phyloP scores from a whole-genome alignment of 768 basidiomycete genomes.

The Boletus barrowsii region DNA sequence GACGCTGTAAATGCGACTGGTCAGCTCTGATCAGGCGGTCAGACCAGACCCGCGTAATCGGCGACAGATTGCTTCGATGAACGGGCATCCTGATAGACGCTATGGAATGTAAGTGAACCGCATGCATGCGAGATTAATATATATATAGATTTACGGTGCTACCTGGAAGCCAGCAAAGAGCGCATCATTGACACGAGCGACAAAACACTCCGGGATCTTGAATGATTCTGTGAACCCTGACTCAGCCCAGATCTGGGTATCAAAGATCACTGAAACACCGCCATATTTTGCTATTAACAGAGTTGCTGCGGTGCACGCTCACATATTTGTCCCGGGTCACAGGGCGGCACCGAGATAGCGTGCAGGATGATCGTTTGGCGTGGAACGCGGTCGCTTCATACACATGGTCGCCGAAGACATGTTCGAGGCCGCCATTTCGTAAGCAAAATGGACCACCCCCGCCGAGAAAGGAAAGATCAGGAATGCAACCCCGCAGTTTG shows the following conservation, averaged over 20 bases:
- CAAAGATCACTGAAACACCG: conserved; percentile 17
- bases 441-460: conserved; percentile 15
- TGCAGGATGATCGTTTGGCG: not conserved
- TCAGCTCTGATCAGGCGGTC: not conserved
- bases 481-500: conserved; percentile 31
- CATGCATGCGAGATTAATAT: conserved; percentile 11
- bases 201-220: conserved; percentile 6
- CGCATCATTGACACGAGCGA: conserved; percentile 10
- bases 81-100: conserved; percentile 13
- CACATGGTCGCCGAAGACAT: not conserved
- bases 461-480: conserved; percentile 10
- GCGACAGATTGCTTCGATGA: conserved; percentile 18
- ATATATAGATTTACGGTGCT: conserved; percentile 10
- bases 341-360: conserved; percentile 27
- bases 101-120: conserved; percentile 1
- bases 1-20: conserved; percentile 18
- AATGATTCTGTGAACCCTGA: conserved; percentile 5
- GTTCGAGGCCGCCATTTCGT: conserved; percentile 16
- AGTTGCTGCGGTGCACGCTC: conserved; percentile 19
- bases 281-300: conserved; percentile 5
- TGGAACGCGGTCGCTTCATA: conserved; percentile 4
- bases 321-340: conserved; percentile 9
- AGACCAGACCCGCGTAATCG: conserved; percentile 18
- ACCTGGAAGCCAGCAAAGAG: conserved; percentile 8
- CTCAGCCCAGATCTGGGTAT: not conserved